A percentile compares a stretch with the other conserved stretches of the same genome.
These are phyloP conservation scores for Bjerkandera adusta DNA, from an alignment of 1,284 basidiomycete species.

Conservation along the genomic window DNA sequence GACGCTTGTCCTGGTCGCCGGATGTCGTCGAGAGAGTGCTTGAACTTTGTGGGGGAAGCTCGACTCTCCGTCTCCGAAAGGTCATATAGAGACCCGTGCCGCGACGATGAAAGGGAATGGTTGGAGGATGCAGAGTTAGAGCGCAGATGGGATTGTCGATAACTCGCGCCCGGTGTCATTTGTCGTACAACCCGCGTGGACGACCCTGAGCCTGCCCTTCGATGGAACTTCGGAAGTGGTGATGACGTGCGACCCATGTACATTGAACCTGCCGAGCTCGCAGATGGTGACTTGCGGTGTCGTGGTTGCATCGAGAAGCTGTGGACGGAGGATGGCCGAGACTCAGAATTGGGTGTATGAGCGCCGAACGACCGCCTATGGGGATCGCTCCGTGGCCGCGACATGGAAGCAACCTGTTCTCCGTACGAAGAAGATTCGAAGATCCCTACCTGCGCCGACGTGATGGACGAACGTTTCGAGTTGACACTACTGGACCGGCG, in stretches of 20 bases:
- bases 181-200: slow-evolving; percentile 77
- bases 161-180: slow-evolving; percentile 39
- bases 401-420: slow-evolving; percentile 41
- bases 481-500: slow-evolving; percentile 81
- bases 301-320: slow-evolving; percentile 57
- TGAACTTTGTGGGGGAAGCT: slow-evolving; percentile 51
- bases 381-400: slow-evolving; percentile 42
- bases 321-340: slow-evolving; percentile 70
- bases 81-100: slow-evolving; percentile 75
- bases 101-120: slow-evolving; percentile 68
- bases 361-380: slow-evolving; percentile 65
- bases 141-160: slow-evolving; percentile 50
- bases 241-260: slow-evolving; percentile 58
- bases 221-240: slow-evolving; percentile 69
- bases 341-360: slow-evolving; percentile 80
- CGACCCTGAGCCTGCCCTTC: slow-evolving; percentile 68
- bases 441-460: slow-evolving; percentile 58
- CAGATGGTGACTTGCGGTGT: slow-evolving; percentile 73
- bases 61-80: slow-evolving; percentile 61
- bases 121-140: slow-evolving; percentile 73
- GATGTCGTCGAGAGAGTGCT: slow-evolving; percentile 49
- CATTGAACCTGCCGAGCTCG: slow-evolving; percentile 68
- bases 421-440: slow-evolving; percentile 50
- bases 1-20: slow-evolving; percentile 40
- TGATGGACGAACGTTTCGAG: slow-evolving; percentile 68